phyloP scores from a whole-genome alignment of 1,284 basidiomycete genomes.

The Rhodotorula sp. region DNA sequence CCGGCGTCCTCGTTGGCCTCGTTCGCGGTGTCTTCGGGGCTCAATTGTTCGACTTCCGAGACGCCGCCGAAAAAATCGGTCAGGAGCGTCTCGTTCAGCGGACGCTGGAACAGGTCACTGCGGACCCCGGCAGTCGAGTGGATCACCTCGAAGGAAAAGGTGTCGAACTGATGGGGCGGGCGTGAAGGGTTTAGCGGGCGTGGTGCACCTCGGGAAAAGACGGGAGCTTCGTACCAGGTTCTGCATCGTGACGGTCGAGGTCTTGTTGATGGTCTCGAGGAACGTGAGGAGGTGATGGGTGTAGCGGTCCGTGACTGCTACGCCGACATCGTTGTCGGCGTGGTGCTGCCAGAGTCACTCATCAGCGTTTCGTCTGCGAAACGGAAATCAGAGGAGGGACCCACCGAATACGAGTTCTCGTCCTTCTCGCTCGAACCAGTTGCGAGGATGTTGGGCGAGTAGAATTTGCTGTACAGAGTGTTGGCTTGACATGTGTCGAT shows the following conservation, averaged over 20 bases:
- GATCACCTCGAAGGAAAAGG: conserved; percentile 71
- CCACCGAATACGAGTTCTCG: conserved; percentile 89
- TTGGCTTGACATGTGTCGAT: conserved; percentile 98
- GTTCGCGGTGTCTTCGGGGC: background rate
- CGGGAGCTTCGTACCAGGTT: conserved; percentile 65
- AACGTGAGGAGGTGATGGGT: conserved; percentile 89
- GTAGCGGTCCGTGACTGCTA: conserved; percentile 91
- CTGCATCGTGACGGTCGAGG: conserved; percentile 72
- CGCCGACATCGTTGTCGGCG: conserved; percentile 88
- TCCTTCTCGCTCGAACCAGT: conserved; percentile 84
- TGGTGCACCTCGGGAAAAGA: background rate
- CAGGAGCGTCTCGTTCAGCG: conserved; percentile 67
- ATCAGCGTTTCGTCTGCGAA: no score
- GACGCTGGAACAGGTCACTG: conserved; percentile 72
- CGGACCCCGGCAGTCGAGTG: conserved; percentile 83
- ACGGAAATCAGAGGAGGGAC: conserved; percentile 44
- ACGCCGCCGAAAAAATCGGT: conserved; percentile 97
- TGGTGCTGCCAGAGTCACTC: conserved; percentile 63
- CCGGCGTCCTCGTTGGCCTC: conserved; percentile 39
- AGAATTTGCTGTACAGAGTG: conserved; percentile 90
- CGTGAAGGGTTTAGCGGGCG: conserved; percentile 6
- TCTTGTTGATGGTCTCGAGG: conserved; percentile 90
- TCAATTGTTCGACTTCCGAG: conserved; percentile 65
- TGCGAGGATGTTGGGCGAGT: conserved; percentile 92
- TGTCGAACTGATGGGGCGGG: conserved; percentile 63